Evolutionary conservation across 2,329 filamentous ascomycete genomes (phyloP), one percentile per base, ranked within the genome.

Genomic region (Fusarium tanahbumbuense): DNA sequence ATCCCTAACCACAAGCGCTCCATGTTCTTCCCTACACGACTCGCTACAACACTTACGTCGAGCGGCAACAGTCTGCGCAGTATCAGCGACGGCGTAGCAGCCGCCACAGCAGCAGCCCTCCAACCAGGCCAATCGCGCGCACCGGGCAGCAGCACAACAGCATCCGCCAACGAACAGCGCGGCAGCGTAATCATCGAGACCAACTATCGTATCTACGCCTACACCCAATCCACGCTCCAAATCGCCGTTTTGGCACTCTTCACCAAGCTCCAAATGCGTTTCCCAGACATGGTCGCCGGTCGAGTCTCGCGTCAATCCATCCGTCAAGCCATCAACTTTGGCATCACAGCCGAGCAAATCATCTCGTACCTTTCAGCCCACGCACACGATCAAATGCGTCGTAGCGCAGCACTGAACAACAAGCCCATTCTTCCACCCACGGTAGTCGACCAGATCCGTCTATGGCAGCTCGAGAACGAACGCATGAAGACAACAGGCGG

Each of bases 391-490:
- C 93, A 98, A 80, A 93, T 99, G 88, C 90, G 92, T 74, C 91
- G 92, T 67, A 85, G 88, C 45, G 87, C 88, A 8, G 82, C 85
- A 27, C 71, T 84, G 49, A 75, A 87, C 65, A 87, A 87, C 75
- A 85, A 85, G 67, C 92, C 94, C 3, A 88, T 97, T 18, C 86
- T 99, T 3, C 96, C 97, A 2, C 94, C 96, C 1, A 98, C 97
- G 0, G 96, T 99, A 18, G 93, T 98, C 68, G 96, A 99, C 80
- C 96, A 99, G 83, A 98, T 99, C 75, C 88, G 94, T 4, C 88
- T 99, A 22, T 99, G 96, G 96, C 95, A 99, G 83, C 90, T 98
- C 55, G 96, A 99, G 81, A 94, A 95, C 70, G 96, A 99, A 83
- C 88, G 96, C 53, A 97, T 99, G 88, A 92, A 92, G 78, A 89